Evolutionary conservation across 2,329 filamentous ascomycete species (phyloP), one percentile per base, ranked within the genome.

Genomic region (Blastomyces emzantsi): DNA sequence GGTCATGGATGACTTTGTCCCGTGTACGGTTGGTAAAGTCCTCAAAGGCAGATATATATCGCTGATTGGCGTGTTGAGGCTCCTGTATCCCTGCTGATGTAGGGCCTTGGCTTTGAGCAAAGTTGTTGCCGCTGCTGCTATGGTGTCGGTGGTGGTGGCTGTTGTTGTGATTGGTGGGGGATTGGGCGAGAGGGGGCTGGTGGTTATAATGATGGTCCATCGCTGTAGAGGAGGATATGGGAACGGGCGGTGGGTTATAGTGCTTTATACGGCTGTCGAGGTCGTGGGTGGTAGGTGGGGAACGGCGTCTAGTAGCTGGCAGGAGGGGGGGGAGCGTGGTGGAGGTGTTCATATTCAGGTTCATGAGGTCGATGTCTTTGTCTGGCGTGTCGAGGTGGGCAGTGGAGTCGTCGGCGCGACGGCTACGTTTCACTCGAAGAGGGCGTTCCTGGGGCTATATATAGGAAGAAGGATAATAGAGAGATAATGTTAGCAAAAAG

Each of bases 391-490:
- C 58, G 6, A 68, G 65, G 13, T 68, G 64, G 9, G 70, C 64
- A 8, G 68, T 64, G 33, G 60, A 56, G 41, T 72, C 64, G 47
- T 76, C 76, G 15, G 74, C 73, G 65, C 76, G 77, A 55, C 76
- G 75, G 56, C 73, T 76, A 65, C 75, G 75, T 66, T 79, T 79
- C 25, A 75, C 72, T 64, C 78, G 76, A 55, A 79, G 74, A 7
- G 78, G 78, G 59, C 78, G 73, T 72, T 80, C 78, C 71, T 78
- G 73, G 52, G 78, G 78, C 78, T 80, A 65, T 49, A 43, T 4
- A 39, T 57, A 54, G 60, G 33, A 36, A 45, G 36, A 39, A 60
- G 28, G 30, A 43, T 43, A 22, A 22, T 11, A 4, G 47, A 49
- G 47, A 61, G 22, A 52, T 19, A 54, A 22, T 19, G 47, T 54